A percentile compares a stretch with the other conserved stretches of the same genome.
phyloP scores from a whole-genome alignment of 768 basidiomycete genomes.

The Galerina marginata region DNA sequence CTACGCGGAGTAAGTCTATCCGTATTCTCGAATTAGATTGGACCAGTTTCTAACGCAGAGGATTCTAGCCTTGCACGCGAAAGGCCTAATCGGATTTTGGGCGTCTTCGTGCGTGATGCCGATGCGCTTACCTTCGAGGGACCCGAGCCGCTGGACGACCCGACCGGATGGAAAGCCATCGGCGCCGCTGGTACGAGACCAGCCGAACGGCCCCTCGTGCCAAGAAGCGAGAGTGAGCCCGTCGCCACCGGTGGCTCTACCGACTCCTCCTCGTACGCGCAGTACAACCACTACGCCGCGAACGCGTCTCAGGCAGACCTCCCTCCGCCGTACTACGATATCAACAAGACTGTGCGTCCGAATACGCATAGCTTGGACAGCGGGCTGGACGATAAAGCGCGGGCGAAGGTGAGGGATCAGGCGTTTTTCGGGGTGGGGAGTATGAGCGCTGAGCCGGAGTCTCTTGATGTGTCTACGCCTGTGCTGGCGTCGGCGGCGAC shows the following conservation, averaged over 20 bases:
- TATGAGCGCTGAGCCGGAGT: constrained; percentile 15
- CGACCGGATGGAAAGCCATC: constrained; percentile 56
- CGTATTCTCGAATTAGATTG: neutral
- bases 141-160: constrained; percentile 57
- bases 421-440: neutral
- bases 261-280: neutral
- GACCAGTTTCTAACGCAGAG: neutral
- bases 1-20: constrained; percentile 63
- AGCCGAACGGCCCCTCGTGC: constrained; percentile 18
- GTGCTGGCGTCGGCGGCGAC: neutral
- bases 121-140: constrained; percentile 33
- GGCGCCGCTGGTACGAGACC: constrained; percentile 26
- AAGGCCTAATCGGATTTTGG: constrained; percentile 71
- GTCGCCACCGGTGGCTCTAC: no score
- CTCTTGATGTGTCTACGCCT: neutral
- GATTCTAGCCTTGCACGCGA: constrained; percentile 75
- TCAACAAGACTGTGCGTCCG: constrained; percentile 11
- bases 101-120: constrained; percentile 85
- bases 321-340: constrained; percentile 1
- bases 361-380: neutral
- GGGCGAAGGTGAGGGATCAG: neutral
- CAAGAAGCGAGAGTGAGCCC: constrained; percentile 18
- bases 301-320: neutral
- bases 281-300: neutral
- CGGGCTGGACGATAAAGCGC: constrained; percentile 3